Percentiles rank a stretch among this genome's conserved stretches.
phyloP scores from a whole-genome alignment of 768 basidiomycete species.

The Naganishia vishniacii region DNA sequence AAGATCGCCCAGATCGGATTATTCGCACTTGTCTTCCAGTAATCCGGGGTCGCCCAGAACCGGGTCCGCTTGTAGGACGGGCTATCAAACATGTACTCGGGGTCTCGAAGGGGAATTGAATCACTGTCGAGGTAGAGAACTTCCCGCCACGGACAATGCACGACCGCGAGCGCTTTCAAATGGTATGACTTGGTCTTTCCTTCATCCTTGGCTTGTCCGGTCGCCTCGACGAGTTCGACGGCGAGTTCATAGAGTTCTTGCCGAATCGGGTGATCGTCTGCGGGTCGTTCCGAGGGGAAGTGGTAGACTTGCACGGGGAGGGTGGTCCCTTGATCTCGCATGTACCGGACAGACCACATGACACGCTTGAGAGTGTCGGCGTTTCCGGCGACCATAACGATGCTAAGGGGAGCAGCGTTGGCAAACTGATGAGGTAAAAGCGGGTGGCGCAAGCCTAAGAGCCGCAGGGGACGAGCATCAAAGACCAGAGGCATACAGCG shows the following conservation, averaged over 20 bases:
- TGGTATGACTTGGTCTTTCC: slow-evolving; percentile 48
- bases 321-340: slow-evolving; percentile 34
- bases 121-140: slow-evolving; percentile 51
- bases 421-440: not conserved
- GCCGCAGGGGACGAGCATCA: no score
- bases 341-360: slow-evolving; percentile 39
- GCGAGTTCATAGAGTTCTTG: slow-evolving; percentile 53
- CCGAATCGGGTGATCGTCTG: slow-evolving; percentile 38
- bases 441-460: no score
- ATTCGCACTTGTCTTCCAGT: slow-evolving; percentile 51
- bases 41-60: slow-evolving; percentile 48
- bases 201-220: slow-evolving; percentile 38
- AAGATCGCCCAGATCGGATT: slow-evolving; percentile 51
- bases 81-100: slow-evolving; percentile 49
- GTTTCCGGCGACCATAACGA: slow-evolving; percentile 54
- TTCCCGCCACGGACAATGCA: slow-evolving; percentile 47
- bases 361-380: slow-evolving; percentile 44
- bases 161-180: slow-evolving; percentile 46
- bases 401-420: slow-evolving; percentile 7
- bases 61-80: slow-evolving; percentile 49
- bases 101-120: slow-evolving; percentile 46
- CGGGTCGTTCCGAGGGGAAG: slow-evolving; percentile 50
- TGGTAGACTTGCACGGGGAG: slow-evolving; percentile 48
- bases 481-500: no score
- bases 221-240: slow-evolving; percentile 52